These are phyloP conservation scores for Fusarium staphyleae DNA, from an alignment of 2,329 filamentous ascomycete species.

Conservation along the genomic window DNA sequence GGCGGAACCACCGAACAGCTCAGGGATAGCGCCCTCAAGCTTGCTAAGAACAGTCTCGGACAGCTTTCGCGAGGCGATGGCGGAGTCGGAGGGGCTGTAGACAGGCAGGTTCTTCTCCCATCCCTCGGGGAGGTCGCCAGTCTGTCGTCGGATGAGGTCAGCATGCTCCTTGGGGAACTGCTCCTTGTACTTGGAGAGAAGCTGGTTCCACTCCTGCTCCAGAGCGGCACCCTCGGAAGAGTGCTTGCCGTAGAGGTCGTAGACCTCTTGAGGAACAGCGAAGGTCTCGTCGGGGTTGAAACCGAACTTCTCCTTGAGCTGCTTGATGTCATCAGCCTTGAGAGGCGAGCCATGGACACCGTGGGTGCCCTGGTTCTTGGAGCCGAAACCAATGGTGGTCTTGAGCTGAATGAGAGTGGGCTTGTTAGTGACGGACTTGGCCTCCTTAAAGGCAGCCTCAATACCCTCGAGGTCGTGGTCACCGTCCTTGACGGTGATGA, in stretches of 20 bases:
- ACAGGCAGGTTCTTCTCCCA: constrained; percentile 94
- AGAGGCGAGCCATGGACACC: constrained; percentile 96
- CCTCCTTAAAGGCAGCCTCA: constrained; percentile 85
- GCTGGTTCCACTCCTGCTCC: constrained; percentile 94
- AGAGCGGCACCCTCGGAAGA: constrained; percentile 83
- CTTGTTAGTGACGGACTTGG: constrained; percentile 91
- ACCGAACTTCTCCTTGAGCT: constrained; percentile 93
- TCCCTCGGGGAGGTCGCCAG: constrained; percentile 86
- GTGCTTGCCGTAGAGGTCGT: constrained; percentile 88
- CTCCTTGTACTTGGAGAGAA: constrained; percentile 84
- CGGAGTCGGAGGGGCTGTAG: constrained; percentile 85
- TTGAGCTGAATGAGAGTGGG: constrained; percentile 95
- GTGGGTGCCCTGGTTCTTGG: constrained; percentile 89
- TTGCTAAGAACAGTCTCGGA: constrained; percentile 93
- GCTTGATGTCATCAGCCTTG: constrained; percentile 91
- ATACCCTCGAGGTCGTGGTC: constrained; percentile 88
- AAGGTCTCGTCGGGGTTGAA: constrained; percentile 96
- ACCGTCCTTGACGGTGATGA: constrained; percentile 82
- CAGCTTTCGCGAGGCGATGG: constrained; percentile 92
- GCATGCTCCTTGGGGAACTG: constrained; percentile 80
- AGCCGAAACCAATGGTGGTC: constrained; percentile 97
- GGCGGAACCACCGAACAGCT: constrained; percentile 94
- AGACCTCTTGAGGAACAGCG: constrained; percentile 91
- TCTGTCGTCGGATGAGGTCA: constrained; percentile 82
- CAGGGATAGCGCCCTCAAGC: constrained; percentile 82